Evolutionary conservation across 2,329 filamentous ascomycete species (phyloP).

Genomic region (Verticillium albo-atrum): DNA sequence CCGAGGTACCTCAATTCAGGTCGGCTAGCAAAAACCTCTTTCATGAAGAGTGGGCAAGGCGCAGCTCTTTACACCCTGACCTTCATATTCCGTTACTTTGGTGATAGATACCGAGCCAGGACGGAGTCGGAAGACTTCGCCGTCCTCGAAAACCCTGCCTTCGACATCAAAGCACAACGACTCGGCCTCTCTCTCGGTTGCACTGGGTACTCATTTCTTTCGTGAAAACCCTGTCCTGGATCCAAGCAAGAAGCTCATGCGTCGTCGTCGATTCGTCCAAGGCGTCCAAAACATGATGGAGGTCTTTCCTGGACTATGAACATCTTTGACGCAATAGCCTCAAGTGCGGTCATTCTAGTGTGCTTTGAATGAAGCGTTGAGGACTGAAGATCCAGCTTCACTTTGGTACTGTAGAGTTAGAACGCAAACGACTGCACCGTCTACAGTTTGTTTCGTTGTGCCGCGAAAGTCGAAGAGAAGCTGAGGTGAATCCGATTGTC

Average conservation of each 20-base stretch:
- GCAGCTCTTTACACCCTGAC: slow-evolving; percentile 8
- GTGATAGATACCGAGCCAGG: slow-evolving; percentile 11
- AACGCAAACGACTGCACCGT: neutral
- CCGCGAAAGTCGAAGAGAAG: neutral
- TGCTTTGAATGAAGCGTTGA: neutral
- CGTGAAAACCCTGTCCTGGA: slow-evolving; percentile 5
- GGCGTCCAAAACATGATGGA: neutral
- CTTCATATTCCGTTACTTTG: neutral
- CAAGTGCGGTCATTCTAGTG: neutral
- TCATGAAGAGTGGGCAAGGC: slow-evolving; percentile 19
- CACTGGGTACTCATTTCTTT: slow-evolving; percentile 8
- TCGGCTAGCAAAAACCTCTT: slow-evolving; percentile 15
- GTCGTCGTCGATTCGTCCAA: slow-evolving; percentile 4
- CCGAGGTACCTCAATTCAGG: slow-evolving; percentile 1
- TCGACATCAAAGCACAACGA: slow-evolving; percentile 8
- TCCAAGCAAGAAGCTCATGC: slow-evolving; percentile 13
- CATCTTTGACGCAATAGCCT: neutral
- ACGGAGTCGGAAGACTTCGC: slow-evolving; percentile 11
- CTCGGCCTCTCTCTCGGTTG: slow-evolving; percentile 10
- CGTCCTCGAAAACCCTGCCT: slow-evolving; percentile 3
- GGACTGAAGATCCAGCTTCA: too few relatives aligned
- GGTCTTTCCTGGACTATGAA: neutral
- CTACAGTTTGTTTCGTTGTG: neutral
- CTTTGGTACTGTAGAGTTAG: neutral
- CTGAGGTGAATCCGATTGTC: neutral